phyloP scores from a whole-genome alignment of 2,329 filamentous ascomycete genomes.

The Aspergillus ruber region DNA sequence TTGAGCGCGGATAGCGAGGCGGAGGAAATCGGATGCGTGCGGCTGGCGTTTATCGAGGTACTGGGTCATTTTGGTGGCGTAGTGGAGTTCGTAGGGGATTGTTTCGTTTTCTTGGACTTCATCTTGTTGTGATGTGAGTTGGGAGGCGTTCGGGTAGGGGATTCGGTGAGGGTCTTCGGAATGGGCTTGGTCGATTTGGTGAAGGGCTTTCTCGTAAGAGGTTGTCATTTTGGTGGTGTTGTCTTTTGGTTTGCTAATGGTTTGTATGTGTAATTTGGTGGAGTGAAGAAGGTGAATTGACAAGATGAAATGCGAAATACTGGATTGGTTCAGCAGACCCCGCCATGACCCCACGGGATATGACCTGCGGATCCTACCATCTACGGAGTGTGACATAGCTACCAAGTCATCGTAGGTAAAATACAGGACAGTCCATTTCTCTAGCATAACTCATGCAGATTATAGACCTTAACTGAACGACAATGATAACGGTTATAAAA shows the following conservation, averaged over 20 bases:
- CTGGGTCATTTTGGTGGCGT: conserved; percentile 69
- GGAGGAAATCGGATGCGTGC: conserved; percentile 58
- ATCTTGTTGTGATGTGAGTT: conserved; percentile 64
- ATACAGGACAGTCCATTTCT: background rate
- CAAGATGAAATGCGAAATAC: background rate
- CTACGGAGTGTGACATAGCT: too few species aligned
- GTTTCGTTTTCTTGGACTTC: conserved; percentile 41
- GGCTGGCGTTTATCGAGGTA: conserved; percentile 61
- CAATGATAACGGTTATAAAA: background rate
- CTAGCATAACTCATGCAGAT: background rate
- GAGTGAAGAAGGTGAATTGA: background rate
- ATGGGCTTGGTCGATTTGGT: conserved; percentile 68
- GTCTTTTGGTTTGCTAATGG: background rate
- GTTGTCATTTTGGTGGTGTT: conserved; percentile 18
- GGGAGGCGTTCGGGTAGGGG: conserved; percentile 46
- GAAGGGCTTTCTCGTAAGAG: conserved; percentile 46
- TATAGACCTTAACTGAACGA: background rate
- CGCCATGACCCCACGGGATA: background rate
- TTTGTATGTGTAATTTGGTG: background rate
- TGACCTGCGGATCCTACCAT: too few species aligned
- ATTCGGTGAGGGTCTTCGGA: conserved; percentile 57
- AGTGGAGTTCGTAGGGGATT: conserved; percentile 73
- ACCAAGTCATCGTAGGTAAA: too few species aligned
- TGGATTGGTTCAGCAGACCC: background rate
- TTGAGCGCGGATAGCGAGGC: conserved; percentile 73